Evolutionary conservation across 805 yeast species (phyloP), one percentile per base, ranked within the genome.

Genomic region (Ogataea polymorpha): DNA sequence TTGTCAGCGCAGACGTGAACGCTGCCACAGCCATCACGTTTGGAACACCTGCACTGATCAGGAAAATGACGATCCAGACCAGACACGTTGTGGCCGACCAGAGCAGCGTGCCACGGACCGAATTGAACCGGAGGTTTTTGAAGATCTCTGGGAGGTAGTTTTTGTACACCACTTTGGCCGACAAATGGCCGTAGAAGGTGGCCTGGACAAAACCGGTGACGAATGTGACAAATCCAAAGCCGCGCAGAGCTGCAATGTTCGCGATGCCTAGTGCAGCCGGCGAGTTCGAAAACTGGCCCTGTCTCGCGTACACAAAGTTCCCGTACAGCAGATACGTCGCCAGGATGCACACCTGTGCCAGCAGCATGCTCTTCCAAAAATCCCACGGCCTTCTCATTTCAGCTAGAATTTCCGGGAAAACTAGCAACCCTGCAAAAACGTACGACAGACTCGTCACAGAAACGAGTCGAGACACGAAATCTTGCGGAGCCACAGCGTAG

Each of bases 371-470:
- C 53, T 71, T 69, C 68, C 72, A 63, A 57, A 72, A 72, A 42
- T 72, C 77, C 63, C 58, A 57, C 7, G 77, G 77, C 35, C 70
- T 61, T 41, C 56, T 61, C 74, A 72, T 67, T 53, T 72, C 77
- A 9, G 77, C 68, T 59, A 73, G 60, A 37, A 72, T 63, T 49
- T 72, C 75, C 13, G 70, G 64, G 56, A 71, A 72, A 36, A 71
- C 67, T 46, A 72, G 63, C n/a, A 77, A 72, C 46, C 77, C 78
- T 28, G 76, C 77, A 61, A 70, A 72, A 3, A 75, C 68, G 53
- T 67, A 72, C 14, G 73, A 72, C 46, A 72, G 63, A 51, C 71
- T 71, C 56, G 70, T 63, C 44, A 68, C 53, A 13, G 71, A 72
- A 14, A 57, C 59, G 32, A 69, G 55, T 44, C 62, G 67, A 35